Evolutionary conservation across 305 asterid genomes (phyloP).

Genomic region (Fraxinus angustifolia): DNA sequence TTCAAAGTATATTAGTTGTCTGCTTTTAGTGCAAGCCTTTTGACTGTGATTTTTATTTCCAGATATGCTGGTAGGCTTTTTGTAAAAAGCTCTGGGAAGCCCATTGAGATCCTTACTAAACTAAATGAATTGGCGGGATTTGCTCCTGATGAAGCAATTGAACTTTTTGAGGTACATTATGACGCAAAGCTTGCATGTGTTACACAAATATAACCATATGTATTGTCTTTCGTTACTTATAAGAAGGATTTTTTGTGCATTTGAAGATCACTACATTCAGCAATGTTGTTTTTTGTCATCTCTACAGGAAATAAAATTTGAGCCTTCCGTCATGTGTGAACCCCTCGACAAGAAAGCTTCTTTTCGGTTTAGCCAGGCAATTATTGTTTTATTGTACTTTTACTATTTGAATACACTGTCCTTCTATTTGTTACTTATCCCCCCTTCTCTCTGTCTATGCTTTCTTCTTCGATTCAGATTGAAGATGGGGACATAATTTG

Average conservation of each 20-base stretch:
- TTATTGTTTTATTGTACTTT: not conserved
- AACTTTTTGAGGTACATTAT: constrained; percentile 32
- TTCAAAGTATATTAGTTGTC: not conserved
- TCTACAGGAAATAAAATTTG: constrained; percentile 52
- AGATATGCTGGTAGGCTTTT: constrained; percentile 39
- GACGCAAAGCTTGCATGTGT: not conserved
- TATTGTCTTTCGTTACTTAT: not conserved
- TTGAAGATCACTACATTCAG: constrained; percentile 2
- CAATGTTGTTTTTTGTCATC: constrained; percentile 1
- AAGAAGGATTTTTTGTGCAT: not conserved
- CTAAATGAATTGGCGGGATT: constrained; percentile 39
- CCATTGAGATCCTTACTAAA: constrained; percentile 27
- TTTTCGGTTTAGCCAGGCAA: constrained; percentile 33
- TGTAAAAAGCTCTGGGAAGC: constrained; percentile 39
- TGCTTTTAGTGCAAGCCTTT: not conserved
- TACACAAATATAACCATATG: not conserved
- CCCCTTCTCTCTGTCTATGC: not conserved
- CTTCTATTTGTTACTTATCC: not conserved
- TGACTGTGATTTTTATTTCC: constrained; percentile 11
- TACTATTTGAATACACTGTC: not conserved
- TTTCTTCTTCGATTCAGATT: constrained; percentile 28
- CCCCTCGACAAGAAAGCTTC: constrained; percentile 26
- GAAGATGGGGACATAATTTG: constrained; percentile 58
- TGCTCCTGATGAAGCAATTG: constrained; percentile 37
- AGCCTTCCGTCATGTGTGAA: constrained; percentile 38